Percentiles rank a stretch among this genome's conserved stretches.
Conservation (phyloP, 805 yeast species). For the Scheffersomyces ergatensis region DNA sequence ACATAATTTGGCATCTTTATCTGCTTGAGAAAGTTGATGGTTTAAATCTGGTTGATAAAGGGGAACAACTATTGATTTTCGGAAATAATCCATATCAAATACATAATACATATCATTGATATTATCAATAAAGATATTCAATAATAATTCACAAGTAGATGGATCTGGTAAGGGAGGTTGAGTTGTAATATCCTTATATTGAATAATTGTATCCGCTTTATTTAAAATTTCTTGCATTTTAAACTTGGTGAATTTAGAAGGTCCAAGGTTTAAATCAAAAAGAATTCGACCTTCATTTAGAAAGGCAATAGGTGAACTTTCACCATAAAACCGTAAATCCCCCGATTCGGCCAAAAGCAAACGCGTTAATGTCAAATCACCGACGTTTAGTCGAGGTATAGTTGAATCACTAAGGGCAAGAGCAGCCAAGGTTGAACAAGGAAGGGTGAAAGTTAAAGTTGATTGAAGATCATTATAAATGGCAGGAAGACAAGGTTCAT, state of each 20-base stretch:
- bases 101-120: conserved; percentile 39
- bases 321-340: conserved; percentile 37
- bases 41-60: conserved; percentile 19
- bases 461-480: not conserved
- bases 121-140: conserved; percentile 29
- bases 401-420: not conserved
- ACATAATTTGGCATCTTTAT: conserved; percentile 19
- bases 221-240: conserved; percentile 29
- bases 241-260: conserved; percentile 33
- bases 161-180: not conserved
- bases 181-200: not conserved
- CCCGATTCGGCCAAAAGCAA: conserved; percentile 32
- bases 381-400: not conserved
- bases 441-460: not conserved
- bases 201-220: conserved; percentile 19
- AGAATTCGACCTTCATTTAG: conserved; percentile 37
- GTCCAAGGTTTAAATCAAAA: conserved; percentile 29
- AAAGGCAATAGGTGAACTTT: conserved; percentile 37
- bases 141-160: conserved; percentile 1
- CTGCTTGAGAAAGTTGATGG: not conserved
- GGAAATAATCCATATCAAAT: conserved; percentile 30
- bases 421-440: not conserved
- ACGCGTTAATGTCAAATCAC: conserved; percentile 10
- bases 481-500: not conserved
- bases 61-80: conserved; percentile 19